A percentile compares a stretch with the other conserved stretches of the same genome.
Conservation (phyloP, 139 green algal genomes). For the Haematococcus sp. region DNA sequence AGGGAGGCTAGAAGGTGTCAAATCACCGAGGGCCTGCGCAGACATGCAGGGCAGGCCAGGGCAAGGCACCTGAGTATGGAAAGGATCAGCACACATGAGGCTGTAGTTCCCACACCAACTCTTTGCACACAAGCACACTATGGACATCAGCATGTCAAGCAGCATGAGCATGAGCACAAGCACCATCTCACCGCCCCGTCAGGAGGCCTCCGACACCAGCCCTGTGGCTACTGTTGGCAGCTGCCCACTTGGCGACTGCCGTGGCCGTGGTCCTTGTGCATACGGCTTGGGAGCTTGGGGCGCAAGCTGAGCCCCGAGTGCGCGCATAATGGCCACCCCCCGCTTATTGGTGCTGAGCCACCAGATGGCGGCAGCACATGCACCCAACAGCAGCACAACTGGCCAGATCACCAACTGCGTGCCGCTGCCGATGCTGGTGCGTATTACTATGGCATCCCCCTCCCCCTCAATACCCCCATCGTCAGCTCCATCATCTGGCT, state of each 20-base stretch:
- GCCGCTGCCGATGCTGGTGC: background rate
- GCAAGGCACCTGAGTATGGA: too few relatives aligned
- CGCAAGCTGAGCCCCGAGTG: background rate
- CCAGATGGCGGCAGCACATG: background rate
- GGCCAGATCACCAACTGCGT: background rate
- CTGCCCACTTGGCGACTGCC: background rate
- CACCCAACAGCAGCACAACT: background rate
- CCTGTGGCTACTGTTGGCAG: background rate
- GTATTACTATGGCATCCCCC: background rate
- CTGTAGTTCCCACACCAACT: too few relatives aligned
- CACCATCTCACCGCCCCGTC: too few relatives aligned
- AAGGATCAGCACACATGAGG: too few relatives aligned
- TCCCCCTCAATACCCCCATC: conserved; percentile 9
- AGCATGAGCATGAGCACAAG: too few relatives aligned
- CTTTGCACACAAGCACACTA: too few relatives aligned
- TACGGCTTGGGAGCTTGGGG: background rate
- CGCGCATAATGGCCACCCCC: conserved; percentile 6
- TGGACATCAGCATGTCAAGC: too few relatives aligned
- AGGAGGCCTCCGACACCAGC: too few relatives aligned
- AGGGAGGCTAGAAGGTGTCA: too few relatives aligned
- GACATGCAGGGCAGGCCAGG: too few relatives aligned
- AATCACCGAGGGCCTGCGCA: too few relatives aligned
- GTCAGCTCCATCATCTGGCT: conserved; percentile 3
- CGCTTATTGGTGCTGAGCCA: background rate
- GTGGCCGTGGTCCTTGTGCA: too few relatives aligned